A percentile compares a stretch with the other conserved stretches of the same genome.
phyloP scores from a whole-genome alignment of 1,284 basidiomycete species.

The Tremellales sp. region DNA sequence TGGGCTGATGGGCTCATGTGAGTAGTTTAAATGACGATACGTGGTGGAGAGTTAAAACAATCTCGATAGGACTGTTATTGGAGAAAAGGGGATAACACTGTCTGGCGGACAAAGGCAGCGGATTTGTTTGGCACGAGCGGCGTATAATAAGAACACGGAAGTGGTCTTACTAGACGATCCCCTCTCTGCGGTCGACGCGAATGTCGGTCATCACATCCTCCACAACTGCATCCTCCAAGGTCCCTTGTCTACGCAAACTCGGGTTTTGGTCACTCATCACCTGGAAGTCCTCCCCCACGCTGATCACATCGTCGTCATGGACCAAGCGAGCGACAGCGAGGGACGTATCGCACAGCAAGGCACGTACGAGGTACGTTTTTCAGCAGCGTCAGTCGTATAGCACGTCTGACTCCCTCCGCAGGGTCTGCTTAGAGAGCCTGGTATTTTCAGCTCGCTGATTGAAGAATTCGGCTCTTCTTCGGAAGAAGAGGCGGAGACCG shows the following conservation, averaged over 20 bases:
- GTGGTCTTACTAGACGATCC: conserved; percentile 31
- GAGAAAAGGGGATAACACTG: conserved; percentile 21
- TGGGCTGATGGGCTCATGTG: background rate
- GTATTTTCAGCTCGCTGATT: conserved; percentile 12
- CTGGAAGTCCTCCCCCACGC: conserved; percentile 56
- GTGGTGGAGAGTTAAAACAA: too few species aligned
- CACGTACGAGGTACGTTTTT: conserved; percentile 30
- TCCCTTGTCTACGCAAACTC: conserved; percentile 59
- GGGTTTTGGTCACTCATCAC: conserved; percentile 67
- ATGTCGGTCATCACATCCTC: conserved; percentile 36
- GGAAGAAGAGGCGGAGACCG: background rate
- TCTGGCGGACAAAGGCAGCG: conserved; percentile 25
- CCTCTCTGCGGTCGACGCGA: conserved; percentile 66
- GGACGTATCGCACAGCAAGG: conserved; percentile 31
- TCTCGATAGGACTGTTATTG: conserved; percentile 14
- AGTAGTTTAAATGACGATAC: background rate
- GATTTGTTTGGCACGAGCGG: conserved; percentile 19
- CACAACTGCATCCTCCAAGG: conserved; percentile 61
- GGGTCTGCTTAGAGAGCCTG: conserved; percentile 9
- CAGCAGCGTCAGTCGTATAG: too few species aligned
- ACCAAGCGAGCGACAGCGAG: background rate
- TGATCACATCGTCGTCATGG: conserved; percentile 11
- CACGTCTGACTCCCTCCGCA: conserved; percentile 3
- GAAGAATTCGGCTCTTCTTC: conserved; percentile 12
- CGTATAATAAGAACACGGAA: conserved; percentile 11